Base-by-base conservation (phyloP, 2,329 filamentous ascomycete genomes). In the Waltergamsia citrina region DNA sequence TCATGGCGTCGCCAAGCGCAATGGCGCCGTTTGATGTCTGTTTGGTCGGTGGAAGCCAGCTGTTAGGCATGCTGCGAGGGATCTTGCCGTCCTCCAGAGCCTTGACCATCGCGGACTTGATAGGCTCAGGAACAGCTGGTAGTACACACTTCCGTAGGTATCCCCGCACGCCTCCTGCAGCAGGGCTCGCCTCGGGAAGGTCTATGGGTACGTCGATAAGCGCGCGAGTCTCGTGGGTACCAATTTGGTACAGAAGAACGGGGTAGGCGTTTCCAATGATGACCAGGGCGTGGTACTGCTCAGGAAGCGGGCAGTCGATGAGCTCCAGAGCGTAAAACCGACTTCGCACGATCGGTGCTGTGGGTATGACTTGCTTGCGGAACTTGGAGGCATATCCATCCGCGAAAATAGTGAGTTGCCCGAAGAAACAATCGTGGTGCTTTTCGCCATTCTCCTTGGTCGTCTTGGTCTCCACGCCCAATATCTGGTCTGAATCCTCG, bases 311-410 rank as follows among this genome's bases (percentile, higher is more conserved):
- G 37, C 84, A 85, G 56, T 96, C 88, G 51, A 92, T 84, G 42
- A 98, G 72, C 57, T 98, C 90, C 22, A 98, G 73, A 9, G 81
- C 92, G 65, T 85, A 96, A 64, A 98, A 98, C 60, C 86, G 92
- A 49, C 81, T 88, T 49, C 79, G 80, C 30, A 85, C 75, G 32
- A 81, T 55, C 6, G 90, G 85, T 2, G 69, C 62, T 38, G 74
- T 69, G 19, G 65, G 62, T 38, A 88, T 74, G 51, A 85, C 77
- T 42, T 83, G 69, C 57, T 90, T 90, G 45, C 92, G 79, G 65
- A 96, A 95, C 50, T 83, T 88, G 50, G 85, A 94, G 37, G 78
- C 78, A 57, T 96, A 98, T 41, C 92, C 92, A 60, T 98, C 90
- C 32, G 86, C 85, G 26, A 92, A 74, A 43, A 98, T 78, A 16